Base-by-base conservation (phyloP, 352 stramenopile genomes). In the Globisporangium heterothallicum region DNA sequence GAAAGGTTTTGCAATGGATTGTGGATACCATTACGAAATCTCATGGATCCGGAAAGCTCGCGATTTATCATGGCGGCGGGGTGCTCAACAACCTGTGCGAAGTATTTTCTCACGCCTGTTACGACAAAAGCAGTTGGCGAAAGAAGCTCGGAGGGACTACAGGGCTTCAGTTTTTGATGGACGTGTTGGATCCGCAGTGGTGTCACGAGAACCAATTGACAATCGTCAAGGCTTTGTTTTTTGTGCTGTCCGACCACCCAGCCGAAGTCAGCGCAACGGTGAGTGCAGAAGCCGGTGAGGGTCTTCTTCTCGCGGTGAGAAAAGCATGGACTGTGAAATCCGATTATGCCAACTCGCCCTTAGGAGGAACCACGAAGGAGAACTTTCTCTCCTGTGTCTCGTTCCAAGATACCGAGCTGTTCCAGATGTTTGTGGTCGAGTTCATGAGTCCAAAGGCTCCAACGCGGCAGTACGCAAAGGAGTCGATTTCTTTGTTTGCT, bases 361-460 rank as follows among this genome's bases (percentile, higher is more conserved):
- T 49, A 26, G 61, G 62, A 32, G 66, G 66, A 16, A 69, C 70
- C 34, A 77, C 72, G 58, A 73, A 72, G 25, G 75, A 83, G 18
- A 69, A 84, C 27, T 90, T 89, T 18, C 47, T 73, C 46, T 78
- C 79, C 4, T 92, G 79, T 52, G 72, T 84, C 47, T 68, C 77
- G 13, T 91, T 93, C 36, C 82, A 91, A 53, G 78, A 95, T 49
- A 90, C 79, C 2, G 84, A 95, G 47, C 68, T 95, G 8, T 84
- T 95, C 25, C 81, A 93, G 52, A 84, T 93, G 59, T 78, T 93
- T 50, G 78, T 95, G n/a, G 81, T 92, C 25, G 82, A 95, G 43
- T 87, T 92, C 25, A 52, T 95, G 44, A 95, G 80, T 53, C 57
- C 80, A 10, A 89, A 88, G 36, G 60, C 77, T 0, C 70, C 80